A percentile compares a stretch with the other conserved stretches of the same genome.
Conservation (phyloP, 1,139 yeast species). For the Taiozyma onychis region DNA sequence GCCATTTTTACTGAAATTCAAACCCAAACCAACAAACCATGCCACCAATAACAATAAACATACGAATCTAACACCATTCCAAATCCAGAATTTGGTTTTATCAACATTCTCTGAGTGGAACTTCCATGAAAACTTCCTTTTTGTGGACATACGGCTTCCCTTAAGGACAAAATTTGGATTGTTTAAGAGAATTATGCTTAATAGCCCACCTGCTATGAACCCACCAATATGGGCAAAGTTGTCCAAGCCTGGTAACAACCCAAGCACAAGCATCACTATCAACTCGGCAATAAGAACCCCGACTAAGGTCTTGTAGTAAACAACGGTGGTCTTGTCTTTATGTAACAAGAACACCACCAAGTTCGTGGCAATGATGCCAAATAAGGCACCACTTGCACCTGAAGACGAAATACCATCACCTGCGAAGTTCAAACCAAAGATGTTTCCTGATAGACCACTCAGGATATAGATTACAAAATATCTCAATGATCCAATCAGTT, state of each 20-base stretch:
- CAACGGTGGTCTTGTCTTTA: constrained; percentile 36
- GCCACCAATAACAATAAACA: constrained; percentile 44
- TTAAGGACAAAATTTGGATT: constrained; percentile 46
- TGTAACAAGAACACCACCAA: constrained; percentile 49
- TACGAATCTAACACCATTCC: constrained; percentile 46
- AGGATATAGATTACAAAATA: constrained; percentile 52
- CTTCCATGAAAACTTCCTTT: constrained; percentile 13
- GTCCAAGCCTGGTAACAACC: constrained; percentile 69
- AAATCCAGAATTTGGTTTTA: constrained; percentile 33
- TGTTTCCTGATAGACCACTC: constrained; percentile 63
- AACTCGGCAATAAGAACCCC: constrained; percentile 50
- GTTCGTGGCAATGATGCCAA: constrained; percentile 65
- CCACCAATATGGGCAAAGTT: constrained; percentile 79
- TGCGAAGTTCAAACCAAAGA: constrained; percentile 67
- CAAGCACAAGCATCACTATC: constrained; percentile 55
- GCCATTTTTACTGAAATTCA: constrained; percentile 43
- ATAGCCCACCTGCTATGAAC: constrained; percentile 54
- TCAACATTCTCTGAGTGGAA: constrained; percentile 9
- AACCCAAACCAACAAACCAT: constrained; percentile 44
- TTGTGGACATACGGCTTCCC: constrained; percentile 15
- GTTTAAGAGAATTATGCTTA: constrained; percentile 47
- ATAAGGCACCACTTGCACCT: constrained; percentile 73
- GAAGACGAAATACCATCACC: constrained; percentile 67
- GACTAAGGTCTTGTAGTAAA: constrained; percentile 40
- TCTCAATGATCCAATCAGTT: constrained; percentile 50